Conservation (phyloP, 2,329 filamentous ascomycete genomes). For the Ascochyta lentis region DNA sequence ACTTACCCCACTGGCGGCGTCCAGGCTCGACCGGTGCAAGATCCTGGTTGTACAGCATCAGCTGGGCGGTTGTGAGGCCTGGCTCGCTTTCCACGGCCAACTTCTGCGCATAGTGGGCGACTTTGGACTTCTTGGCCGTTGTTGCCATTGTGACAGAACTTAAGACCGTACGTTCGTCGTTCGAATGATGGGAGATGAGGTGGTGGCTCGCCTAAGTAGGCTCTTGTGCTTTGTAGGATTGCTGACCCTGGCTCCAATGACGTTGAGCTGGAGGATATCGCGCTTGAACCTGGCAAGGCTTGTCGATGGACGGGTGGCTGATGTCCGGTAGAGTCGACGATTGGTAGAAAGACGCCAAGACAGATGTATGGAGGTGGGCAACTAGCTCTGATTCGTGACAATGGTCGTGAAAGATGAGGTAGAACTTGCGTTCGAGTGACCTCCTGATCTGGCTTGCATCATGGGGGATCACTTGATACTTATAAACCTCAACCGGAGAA, state of each 20-base stretch:
- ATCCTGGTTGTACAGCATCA: constrained; percentile 88
- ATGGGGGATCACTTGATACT: constrained; percentile 15
- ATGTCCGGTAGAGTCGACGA: constrained; percentile 23
- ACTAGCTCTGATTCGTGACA: constrained; percentile 5
- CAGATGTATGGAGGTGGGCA: constrained; percentile 8
- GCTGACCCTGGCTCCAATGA: constrained; percentile 38
- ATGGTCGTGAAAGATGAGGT: constrained; percentile 3
- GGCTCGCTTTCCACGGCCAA: constrained; percentile 77
- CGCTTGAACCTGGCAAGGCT: constrained; percentile 20
- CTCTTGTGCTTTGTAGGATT: constrained; percentile 28
- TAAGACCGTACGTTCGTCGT: constrained; percentile 15
- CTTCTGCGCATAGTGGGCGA: constrained; percentile 58
- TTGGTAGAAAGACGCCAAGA: constrained; percentile 7
- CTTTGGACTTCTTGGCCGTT: constrained; percentile 48
- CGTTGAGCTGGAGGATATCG: constrained; percentile 30
- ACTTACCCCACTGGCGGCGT: constrained; percentile 76
- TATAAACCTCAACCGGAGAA: constrained; percentile 8
- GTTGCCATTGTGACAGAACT: constrained; percentile 50
- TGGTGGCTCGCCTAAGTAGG: constrained; percentile 31
- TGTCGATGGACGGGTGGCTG: constrained; percentile 33
- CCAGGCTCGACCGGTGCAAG: constrained; percentile 77
- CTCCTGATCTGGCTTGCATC: constrained; percentile 6
- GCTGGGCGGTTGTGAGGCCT: constrained; percentile 76
- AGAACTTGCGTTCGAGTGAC: constrained; percentile 14
- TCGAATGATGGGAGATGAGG: constrained; percentile 25